Percentiles rank a stretch among this genome's conserved stretches.
These are phyloP conservation scores for Metschnikowia sp. DNA, from an alignment of 805 yeast genomes.

Conservation along the genomic window DNA sequence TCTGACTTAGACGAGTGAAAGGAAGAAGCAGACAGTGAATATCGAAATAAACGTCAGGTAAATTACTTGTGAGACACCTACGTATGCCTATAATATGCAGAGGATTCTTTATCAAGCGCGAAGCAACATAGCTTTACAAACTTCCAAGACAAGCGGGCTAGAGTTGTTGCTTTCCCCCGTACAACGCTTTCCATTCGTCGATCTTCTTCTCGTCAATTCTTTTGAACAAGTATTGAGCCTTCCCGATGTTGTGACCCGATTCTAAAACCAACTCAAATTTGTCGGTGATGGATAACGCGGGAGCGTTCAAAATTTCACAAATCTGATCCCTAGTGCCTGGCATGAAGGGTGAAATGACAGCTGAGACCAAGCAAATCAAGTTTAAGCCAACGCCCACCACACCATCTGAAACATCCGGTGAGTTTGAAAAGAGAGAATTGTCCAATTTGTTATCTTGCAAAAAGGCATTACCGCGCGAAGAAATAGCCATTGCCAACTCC, in stretches of 20 bases:
- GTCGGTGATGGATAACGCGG: conserved; percentile 69
- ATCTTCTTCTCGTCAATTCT: conserved; percentile 89
- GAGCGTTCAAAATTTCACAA: conserved; percentile 77
- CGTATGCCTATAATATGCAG: too few relatives aligned
- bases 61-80: too few relatives aligned
- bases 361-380: conserved; percentile 78
- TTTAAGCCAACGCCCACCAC: conserved; percentile 91
- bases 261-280: conserved; percentile 63
- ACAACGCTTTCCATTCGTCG: conserved; percentile 79
- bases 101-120: too few relatives aligned
- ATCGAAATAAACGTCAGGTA: too few relatives aligned
- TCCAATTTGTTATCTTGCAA: conserved; percentile 95
- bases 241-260: conserved; percentile 83
- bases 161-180: conserved; percentile 69
- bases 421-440: conserved; percentile 72
- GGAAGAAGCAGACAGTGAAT: not conserved
- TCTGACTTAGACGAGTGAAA: not conserved
- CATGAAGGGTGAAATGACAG: conserved; percentile 83
- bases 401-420: conserved; percentile 82
- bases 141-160: too few relatives aligned
- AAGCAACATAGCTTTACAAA: too few relatives aligned
- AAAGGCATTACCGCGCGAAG: conserved; percentile 92
- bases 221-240: conserved; percentile 86
- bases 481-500: conserved; percentile 85
- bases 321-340: conserved; percentile 78